Percentiles rank a stretch among this genome's conserved stretches.
Evolutionary conservation across 2,329 filamentous ascomycete genomes (phyloP).

Genomic region (Stemphylium lycopersici): DNA sequence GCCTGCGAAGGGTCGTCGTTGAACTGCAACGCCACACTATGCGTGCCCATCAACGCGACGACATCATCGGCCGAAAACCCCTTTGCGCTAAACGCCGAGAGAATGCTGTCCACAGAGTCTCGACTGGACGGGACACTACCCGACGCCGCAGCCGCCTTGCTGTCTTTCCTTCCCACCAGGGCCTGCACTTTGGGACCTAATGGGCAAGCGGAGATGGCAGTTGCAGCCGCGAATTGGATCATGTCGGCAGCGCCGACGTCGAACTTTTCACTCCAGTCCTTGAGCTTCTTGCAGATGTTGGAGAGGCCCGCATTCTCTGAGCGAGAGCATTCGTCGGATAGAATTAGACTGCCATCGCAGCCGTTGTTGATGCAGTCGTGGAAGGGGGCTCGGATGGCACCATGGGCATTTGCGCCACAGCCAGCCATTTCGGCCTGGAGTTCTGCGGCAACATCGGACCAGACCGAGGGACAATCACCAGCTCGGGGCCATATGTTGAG

Average conservation of each 20-base stretch:
- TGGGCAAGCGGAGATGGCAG: constrained; percentile 31
- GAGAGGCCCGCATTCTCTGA: constrained; percentile 53
- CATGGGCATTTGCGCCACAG: constrained; percentile 29
- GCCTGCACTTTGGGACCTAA: constrained; percentile 28
- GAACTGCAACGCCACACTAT: constrained; percentile 35
- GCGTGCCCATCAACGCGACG: constrained; percentile 44
- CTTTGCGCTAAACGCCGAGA: constrained; percentile 32
- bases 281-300: constrained; percentile 49
- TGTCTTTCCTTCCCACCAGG: constrained; percentile 32
- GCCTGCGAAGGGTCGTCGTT: constrained; percentile 31
- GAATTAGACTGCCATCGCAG: constrained; percentile 35
- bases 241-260: constrained; percentile 37
- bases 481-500: constrained; percentile 12
- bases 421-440: constrained; percentile 22
- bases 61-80: constrained; percentile 38
- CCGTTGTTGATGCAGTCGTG: constrained; percentile 39
- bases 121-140: constrained; percentile 21
- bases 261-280: constrained; percentile 49
- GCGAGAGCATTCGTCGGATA: constrained; percentile 36
- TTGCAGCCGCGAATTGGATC: constrained; percentile 35
- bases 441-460: constrained; percentile 24
- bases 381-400: constrained; percentile 32
- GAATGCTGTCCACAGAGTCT: constrained; percentile 24
- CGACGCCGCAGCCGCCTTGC: constrained; percentile 16
- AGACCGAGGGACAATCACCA: constrained; percentile 25